A percentile compares a stretch with the other conserved stretches of the same genome.
Conservation (phyloP, 2,329 filamentous ascomycete species). For the Kalmusia sp. region DNA sequence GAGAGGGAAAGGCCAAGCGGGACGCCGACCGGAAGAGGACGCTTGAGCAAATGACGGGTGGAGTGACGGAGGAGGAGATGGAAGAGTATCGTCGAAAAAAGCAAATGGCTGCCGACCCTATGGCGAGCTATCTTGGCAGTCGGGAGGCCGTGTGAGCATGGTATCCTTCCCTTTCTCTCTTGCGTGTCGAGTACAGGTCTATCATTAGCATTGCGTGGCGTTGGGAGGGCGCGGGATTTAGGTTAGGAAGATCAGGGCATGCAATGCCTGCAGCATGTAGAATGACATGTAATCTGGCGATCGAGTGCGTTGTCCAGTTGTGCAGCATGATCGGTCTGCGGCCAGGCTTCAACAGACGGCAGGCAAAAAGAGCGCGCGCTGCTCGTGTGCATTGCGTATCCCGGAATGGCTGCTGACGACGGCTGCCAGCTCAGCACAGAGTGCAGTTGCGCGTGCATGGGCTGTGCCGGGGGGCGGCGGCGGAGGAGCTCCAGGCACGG, state of each 20-base stretch:
- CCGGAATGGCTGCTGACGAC: not conserved
- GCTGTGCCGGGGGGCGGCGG: not conserved
- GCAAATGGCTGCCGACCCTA: slow-evolving; percentile 79
- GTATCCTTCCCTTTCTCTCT: slow-evolving; percentile 2
- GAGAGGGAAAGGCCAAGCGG: slow-evolving; percentile 48
- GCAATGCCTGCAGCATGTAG: slow-evolving; percentile 19
- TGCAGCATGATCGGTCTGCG: slow-evolving; percentile 40
- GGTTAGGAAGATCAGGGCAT: no score
- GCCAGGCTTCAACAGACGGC: slow-evolving; percentile 23
- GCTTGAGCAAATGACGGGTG: slow-evolving; percentile 78
- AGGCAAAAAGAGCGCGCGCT: slow-evolving; percentile 16
- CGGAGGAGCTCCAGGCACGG: not conserved
- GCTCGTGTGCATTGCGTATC: not conserved
- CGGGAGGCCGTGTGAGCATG: slow-evolving; percentile 62
- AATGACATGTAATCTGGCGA: slow-evolving; percentile 44
- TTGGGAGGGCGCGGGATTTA: no score
- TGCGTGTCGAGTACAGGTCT: not conserved
- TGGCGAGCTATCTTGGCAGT: slow-evolving; percentile 80
- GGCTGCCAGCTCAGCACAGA: slow-evolving; percentile 3
- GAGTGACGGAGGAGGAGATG: slow-evolving; percentile 82
- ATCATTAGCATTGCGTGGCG: slow-evolving; percentile 46
- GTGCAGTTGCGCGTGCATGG: slow-evolving; percentile 3
- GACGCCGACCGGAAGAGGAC: slow-evolving; percentile 72
- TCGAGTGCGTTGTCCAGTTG: slow-evolving; percentile 46
- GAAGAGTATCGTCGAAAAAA: slow-evolving; percentile 83